Evolutionary conservation across 2,329 filamentous ascomycete genomes (phyloP), one percentile per base, ranked within the genome.

Genomic region (Macroventuria anomochaeta): DNA sequence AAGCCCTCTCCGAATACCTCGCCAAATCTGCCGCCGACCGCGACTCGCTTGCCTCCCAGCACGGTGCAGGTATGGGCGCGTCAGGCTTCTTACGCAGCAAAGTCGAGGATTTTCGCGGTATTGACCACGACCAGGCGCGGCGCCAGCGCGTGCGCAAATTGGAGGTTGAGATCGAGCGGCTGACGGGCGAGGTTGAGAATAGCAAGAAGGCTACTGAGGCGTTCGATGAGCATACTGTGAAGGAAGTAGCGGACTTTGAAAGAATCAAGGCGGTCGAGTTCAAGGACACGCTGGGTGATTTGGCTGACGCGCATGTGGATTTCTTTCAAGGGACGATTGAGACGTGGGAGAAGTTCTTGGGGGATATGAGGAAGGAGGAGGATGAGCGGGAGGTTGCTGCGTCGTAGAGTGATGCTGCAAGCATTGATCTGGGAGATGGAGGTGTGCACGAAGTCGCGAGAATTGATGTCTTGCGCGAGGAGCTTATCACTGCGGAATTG

Each of bases 191-290:
- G 74, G 93, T 96, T 0, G 93, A 97, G 75, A 85, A 85, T 37
- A 91, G 95, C 5, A 92, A 92, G 76, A 89, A 88, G 69, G 91
- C 89, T 12, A 91, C 88, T 43, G 92, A 97, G 75, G 88, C 91
- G 71, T 99, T 99, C 68, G 95, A 97, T 75, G 93, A 97, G 71
- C 92, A 97, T 76, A 93, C 97, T 1, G 89, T 97, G 36, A 89
- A 90, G 68, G 95, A 99, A 74, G 90, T 97, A 0, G 84, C 84
- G 17, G 93, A 97, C 71, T 99, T 99, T 77, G 95, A 99, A 78
- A 85, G 93, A 51, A 97, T 97, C 81, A 99, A 99, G 81, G 87
- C 91, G 32, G 81, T 90, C 34, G 93, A 99, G 80, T 96, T 99
- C 76, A 90, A 91, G 74, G 85, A 88, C 60, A 93, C 95, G 64